Percentiles rank a stretch among this genome's conserved stretches.
Evolutionary conservation across 208 protist species (phyloP).

Genomic region (Angomonas deanei): DNA sequence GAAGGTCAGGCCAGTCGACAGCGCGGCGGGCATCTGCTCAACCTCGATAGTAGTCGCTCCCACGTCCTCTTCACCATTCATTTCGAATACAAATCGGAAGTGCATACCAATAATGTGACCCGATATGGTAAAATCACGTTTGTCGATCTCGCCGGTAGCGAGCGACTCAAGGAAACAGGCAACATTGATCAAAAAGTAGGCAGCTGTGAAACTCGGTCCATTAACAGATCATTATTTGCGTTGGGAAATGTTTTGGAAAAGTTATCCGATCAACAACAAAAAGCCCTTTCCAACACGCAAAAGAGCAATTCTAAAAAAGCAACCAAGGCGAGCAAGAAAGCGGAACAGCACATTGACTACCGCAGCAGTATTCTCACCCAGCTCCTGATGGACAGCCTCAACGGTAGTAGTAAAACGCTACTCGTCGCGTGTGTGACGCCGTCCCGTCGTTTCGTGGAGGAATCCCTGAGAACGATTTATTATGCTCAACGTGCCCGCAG

Average conservation of each 20-base stretch:
- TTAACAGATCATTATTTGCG: slow-evolving; percentile 89
- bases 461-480: slow-evolving; percentile 76
- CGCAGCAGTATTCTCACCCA: slow-evolving; percentile 81
- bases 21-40: slow-evolving; percentile 69
- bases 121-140: slow-evolving; percentile 84
- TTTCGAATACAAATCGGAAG: slow-evolving; percentile 22
- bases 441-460: slow-evolving; percentile 52
- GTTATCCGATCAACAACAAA: slow-evolving; percentile 31
- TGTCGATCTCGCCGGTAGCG: slow-evolving; percentile 93
- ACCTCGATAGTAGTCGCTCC: slow-evolving; percentile 84
- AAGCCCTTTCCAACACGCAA: neutral
- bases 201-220: slow-evolving; percentile 68
- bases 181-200: slow-evolving; percentile 23
- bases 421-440: slow-evolving; percentile 85
- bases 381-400: slow-evolving; percentile 84
- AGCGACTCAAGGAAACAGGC: slow-evolving; percentile 84
- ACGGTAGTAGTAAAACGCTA: slow-evolving; percentile 60
- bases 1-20: slow-evolving; percentile 81
- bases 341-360: slow-evolving; percentile 68
- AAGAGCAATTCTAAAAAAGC: neutral
- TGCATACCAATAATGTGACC: neutral
- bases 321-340: slow-evolving; percentile 4
- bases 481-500: slow-evolving; percentile 70
- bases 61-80: slow-evolving; percentile 90
- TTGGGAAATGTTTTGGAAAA: slow-evolving; percentile 85